phyloP scores from a whole-genome alignment of 1,284 basidiomycete genomes.

The Tetrapyrgos nigripes region DNA sequence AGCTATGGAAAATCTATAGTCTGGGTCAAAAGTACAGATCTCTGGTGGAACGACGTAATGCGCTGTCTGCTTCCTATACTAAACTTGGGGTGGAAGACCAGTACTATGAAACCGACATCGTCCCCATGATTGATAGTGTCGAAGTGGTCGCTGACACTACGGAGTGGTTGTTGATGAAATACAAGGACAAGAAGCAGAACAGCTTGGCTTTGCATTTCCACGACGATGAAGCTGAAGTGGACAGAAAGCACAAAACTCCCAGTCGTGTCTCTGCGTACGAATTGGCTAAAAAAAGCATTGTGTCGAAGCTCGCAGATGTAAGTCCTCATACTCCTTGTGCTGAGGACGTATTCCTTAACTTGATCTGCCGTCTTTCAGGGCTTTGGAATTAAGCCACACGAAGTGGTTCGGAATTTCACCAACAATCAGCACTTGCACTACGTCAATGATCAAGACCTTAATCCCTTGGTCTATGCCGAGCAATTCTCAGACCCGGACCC shows the following conservation, averaged over 20 bases:
- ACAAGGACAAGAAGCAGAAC: slow-evolving; percentile 78
- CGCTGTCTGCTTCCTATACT: slow-evolving; percentile 69
- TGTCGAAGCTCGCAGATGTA: slow-evolving; percentile 81
- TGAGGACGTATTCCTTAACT: slow-evolving; percentile 10
- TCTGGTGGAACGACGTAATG: slow-evolving; percentile 74
- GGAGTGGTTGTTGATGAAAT: slow-evolving; percentile 91
- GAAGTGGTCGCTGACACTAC: slow-evolving; percentile 93
- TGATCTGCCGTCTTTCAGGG: slow-evolving; percentile 59
- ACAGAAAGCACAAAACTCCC: slow-evolving; percentile 81
- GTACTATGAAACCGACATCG: slow-evolving; percentile 75
- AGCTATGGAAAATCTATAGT: slow-evolving; percentile 88
- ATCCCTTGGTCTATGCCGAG: slow-evolving; percentile 77
- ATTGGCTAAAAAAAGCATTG: slow-evolving; percentile 79
- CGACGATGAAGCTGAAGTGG: slow-evolving; percentile 61
- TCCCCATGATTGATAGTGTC: slow-evolving; percentile 71
- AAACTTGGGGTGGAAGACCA: slow-evolving; percentile 69
- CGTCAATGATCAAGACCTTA: slow-evolving; percentile 81
- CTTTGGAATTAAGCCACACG: slow-evolving; percentile 80
- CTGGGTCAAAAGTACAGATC: slow-evolving; percentile 90
- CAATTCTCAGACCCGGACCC: slow-evolving; percentile 77
- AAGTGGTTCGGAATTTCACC: slow-evolving; percentile 84
- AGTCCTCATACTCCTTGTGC: slow-evolving; percentile 21
- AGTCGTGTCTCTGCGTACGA: slow-evolving; percentile 90
- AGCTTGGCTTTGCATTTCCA: slow-evolving; percentile 68
- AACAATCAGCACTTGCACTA: slow-evolving; percentile 65